Base-by-base conservation (phyloP, 2,329 filamentous ascomycete species). In the Colletotrichum liriopes region DNA sequence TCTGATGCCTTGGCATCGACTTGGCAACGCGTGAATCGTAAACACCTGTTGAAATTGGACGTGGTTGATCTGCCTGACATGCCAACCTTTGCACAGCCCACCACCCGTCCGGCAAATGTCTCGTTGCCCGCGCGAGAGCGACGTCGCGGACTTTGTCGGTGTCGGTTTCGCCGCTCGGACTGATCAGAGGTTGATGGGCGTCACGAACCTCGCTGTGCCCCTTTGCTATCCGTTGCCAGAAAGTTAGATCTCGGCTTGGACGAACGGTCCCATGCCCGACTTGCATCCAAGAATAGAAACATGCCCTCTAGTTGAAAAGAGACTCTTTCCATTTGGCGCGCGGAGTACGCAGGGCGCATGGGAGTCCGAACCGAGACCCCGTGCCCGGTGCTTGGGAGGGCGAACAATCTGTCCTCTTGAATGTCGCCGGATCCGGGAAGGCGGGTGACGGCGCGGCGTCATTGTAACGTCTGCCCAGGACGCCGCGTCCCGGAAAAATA, bases 401-500 rank as follows among this genome's bases (percentile, higher is more conserved):
- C 6, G 49, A 8, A 54, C 51, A 35, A 4, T 9, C 18, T 20
- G 49, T 20, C 16, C 29, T 9, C 26, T 5, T 9, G 23, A 49
- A 49, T 37, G 18, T 54, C 45, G 23, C 47, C 61, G 61, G 37
- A 64, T 64, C 47, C 35, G 61, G n/a, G 32, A 26, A 26, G 23
- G 23, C 23, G 18, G 47, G 11, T 12, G 45, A 37, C 59, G 29
- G 23, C 23, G 23, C 23, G 45, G 29, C 49, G 61, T 64, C 61
- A 64, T 54, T 39, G 16, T 32, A 51, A 54, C 37, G 49, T 64
- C 49, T 64, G 61, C 61, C 61, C 61, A 64, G 47, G 16, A 43
- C 61, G 61, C 61, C 61, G 14, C 18, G 16, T 23, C 20, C 18
- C n/a, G 20, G 23, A 26, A 11, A 37, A 12, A 16, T 8, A 37